phyloP scores from a whole-genome alignment of 768 basidiomycete genomes.

The Paxillus involutus region DNA sequence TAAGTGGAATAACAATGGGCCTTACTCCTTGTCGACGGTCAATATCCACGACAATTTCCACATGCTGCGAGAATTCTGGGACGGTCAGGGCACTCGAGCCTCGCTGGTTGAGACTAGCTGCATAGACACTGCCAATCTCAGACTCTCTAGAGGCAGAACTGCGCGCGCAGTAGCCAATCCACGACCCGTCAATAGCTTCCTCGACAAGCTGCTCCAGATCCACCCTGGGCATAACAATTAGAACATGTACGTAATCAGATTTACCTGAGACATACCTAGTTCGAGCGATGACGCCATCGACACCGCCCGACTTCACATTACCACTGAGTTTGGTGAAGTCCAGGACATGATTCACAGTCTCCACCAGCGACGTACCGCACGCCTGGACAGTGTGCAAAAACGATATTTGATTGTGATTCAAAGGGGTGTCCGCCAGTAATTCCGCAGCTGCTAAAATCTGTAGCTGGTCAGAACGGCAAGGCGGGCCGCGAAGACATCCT shows the following conservation, averaged over 20 bases:
- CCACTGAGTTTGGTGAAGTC: conserved; percentile 96
- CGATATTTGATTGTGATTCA: conserved; percentile 79
- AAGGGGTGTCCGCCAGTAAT: conserved; percentile 78
- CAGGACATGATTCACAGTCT: conserved; percentile 95
- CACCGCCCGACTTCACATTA: conserved; percentile 74
- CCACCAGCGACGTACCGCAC: conserved; percentile 92
- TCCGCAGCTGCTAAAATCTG: conserved; percentile 92
- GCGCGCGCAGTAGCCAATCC: conserved; percentile 89
- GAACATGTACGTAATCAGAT: neutral
- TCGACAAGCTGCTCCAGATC: conserved; percentile 82
- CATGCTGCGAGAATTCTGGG: conserved; percentile 41
- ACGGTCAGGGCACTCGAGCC: conserved; percentile 40
- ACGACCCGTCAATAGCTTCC: conserved; percentile 90
- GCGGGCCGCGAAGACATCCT: neutral
- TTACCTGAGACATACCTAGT: conserved; percentile 48
- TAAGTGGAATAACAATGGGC: neutral
- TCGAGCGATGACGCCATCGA: conserved; percentile 71
- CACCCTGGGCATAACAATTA: conserved; percentile 39
- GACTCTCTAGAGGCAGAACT: conserved; percentile 66
- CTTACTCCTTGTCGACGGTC: conserved; percentile 67
- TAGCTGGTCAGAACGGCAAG: neutral
- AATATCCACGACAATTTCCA: conserved; percentile 89
- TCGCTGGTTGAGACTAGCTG: conserved; percentile 58
- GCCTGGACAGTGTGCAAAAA: conserved; percentile 93
- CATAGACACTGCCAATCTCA: conserved; percentile 92